Conservation (phyloP, 1,284 basidiomycete species). For the Boletus subluridellus region DNA sequence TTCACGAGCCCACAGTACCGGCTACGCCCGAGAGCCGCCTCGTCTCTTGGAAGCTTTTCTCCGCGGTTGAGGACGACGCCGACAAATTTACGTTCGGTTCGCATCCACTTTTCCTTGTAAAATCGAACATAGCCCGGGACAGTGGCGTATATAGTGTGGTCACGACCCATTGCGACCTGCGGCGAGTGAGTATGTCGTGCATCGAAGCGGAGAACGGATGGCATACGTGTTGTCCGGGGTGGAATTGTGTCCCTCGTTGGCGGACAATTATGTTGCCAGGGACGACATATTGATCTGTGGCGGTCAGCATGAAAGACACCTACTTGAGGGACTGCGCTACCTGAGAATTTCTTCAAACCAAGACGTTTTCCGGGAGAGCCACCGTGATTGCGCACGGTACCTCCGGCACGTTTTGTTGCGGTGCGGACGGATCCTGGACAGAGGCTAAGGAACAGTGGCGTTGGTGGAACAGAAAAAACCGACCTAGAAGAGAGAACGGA, state of each 20-base stretch:
- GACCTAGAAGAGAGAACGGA: constrained; percentile 54
- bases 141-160: constrained; percentile 88
- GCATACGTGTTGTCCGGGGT: constrained; percentile 86
- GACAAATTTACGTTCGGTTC: constrained; percentile 72
- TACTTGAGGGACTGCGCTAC: constrained; percentile 41
- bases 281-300: constrained; percentile 77
- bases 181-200: constrained; percentile 13
- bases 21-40: constrained; percentile 66
- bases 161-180: constrained; percentile 85
- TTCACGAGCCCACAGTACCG: constrained; percentile 74
- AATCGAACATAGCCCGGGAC: constrained; percentile 90
- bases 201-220: constrained; percentile 7
- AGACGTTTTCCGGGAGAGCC: constrained; percentile 88
- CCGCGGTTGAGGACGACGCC: constrained; percentile 77
- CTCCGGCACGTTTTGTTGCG: constrained; percentile 92
- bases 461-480: not conserved
- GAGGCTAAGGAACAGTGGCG: constrained; percentile 7
- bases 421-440: constrained; percentile 69
- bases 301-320: constrained; percentile 13
- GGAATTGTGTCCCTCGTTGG: constrained; percentile 86
- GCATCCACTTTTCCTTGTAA: constrained; percentile 74
- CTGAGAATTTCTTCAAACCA: constrained; percentile 92
- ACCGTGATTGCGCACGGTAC: constrained; percentile 86
- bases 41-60: constrained; percentile 82
- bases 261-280: constrained; percentile 93